A percentile compares a stretch with the other conserved stretches of the same genome.
Conservation (phyloP, 208 protist genomes). For the Leishmania gerbilli region DNA sequence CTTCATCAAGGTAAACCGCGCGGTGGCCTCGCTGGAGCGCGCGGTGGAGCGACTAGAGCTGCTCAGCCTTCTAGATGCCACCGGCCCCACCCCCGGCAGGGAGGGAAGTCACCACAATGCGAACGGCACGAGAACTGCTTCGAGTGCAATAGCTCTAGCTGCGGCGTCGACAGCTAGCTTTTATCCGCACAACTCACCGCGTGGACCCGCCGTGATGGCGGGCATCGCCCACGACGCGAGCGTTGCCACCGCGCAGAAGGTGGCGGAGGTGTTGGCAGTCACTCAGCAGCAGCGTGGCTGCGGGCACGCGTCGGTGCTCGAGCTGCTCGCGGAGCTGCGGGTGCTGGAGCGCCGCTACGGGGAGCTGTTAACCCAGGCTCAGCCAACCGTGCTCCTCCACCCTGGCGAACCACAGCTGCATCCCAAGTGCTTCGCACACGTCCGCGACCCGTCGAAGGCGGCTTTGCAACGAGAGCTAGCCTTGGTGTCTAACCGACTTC, state of each 20-base stretch:
- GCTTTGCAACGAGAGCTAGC: constrained; percentile 68
- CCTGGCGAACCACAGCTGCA: constrained; percentile 64
- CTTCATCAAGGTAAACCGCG: constrained; percentile 78
- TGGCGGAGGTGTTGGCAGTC: constrained; percentile 29
- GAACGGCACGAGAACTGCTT: neutral
- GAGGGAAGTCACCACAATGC: constrained; percentile 4
- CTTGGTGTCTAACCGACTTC: constrained; percentile 61
- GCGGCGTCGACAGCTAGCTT: constrained; percentile 1
- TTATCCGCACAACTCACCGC: constrained; percentile 4
- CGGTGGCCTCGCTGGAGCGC: constrained; percentile 83
- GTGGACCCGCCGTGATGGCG: constrained; percentile 18
- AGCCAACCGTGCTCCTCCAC: constrained; percentile 45
- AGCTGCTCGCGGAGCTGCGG: constrained; percentile 79
- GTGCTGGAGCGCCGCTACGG: constrained; percentile 81
- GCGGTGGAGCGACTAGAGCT: constrained; percentile 91
- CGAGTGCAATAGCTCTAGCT: neutral
- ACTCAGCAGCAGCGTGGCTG: constrained; percentile 35
- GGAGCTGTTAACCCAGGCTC: constrained; percentile 69
- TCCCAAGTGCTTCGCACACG: constrained; percentile 25
- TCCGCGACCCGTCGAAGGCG: constrained; percentile 35
- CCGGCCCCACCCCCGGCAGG: constrained; percentile 16
- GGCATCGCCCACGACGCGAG: constrained; percentile 10
- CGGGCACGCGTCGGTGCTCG: constrained; percentile 75
- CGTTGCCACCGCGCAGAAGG: constrained; percentile 16
- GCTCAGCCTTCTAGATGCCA: constrained; percentile 71